Evolutionary conservation across 1,284 basidiomycete species (phyloP).

Genomic region (Rhodotorula sp.): DNA sequence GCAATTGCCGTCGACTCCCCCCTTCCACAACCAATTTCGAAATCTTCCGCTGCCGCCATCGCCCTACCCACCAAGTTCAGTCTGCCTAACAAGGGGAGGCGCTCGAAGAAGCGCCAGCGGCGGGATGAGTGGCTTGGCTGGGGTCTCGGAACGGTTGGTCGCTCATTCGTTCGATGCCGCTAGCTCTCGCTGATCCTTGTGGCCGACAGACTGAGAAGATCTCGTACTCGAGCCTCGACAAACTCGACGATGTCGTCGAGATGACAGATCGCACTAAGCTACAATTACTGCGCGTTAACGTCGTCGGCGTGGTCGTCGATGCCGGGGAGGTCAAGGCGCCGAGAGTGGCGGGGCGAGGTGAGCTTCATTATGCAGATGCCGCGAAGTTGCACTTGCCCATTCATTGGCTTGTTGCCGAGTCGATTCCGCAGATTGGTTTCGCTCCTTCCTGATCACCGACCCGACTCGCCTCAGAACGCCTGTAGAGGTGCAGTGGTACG

Average conservation of each 20-base stretch:
- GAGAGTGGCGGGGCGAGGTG: not conserved
- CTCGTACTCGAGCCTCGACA: not conserved
- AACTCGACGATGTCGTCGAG: not conserved
- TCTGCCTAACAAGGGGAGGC: not conserved
- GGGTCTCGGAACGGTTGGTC: not conserved
- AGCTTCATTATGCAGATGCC: not conserved
- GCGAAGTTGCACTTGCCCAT: not conserved
- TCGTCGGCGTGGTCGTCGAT: not conserved
- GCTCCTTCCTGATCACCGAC: not conserved
- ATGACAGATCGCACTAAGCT: not conserved
- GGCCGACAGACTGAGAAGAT: not conserved
- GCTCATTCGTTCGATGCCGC: not conserved
- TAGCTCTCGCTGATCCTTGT: not conserved
- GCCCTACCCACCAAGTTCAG: not conserved
- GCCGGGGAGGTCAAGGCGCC: not conserved
- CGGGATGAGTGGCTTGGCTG: conserved; percentile 7
- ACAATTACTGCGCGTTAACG: not conserved
- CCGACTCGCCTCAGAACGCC: not conserved
- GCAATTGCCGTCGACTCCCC: not conserved
- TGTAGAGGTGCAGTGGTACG: conserved; percentile 24
- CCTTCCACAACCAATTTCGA: not conserved
- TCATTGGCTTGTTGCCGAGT: not conserved
- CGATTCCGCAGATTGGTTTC: conserved; percentile 4
- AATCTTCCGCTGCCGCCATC: not conserved
- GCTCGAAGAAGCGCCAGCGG: conserved; percentile 1